Evolutionary conservation across 2,329 filamentous ascomycete genomes (phyloP).

Genomic region (Trichophyton rubrum): DNA sequence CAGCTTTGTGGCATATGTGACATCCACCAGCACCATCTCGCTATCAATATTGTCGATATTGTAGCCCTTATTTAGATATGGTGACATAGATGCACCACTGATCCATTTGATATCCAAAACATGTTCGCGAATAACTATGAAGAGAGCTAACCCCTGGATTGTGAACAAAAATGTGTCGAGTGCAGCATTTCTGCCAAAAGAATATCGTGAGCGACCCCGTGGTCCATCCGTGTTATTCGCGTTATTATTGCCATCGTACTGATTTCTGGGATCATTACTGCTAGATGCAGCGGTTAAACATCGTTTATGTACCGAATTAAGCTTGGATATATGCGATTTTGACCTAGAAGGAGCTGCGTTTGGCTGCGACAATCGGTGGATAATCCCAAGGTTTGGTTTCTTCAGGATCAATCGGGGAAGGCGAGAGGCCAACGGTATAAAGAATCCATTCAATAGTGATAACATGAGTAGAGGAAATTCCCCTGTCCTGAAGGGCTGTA

Average conservation of each 20-base stretch:
- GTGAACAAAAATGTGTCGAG: background rate
- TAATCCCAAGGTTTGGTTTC: background rate
- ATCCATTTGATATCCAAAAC: conserved; percentile 32
- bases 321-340: background rate
- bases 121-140: conserved; percentile 28
- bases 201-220: background rate
- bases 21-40: conserved; percentile 34
- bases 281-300: background rate
- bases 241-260: background rate
- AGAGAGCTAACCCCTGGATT: background rate
- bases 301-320: background rate
- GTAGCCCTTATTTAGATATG: conserved; percentile 58
- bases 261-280: background rate
- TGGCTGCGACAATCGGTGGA: background rate
- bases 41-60: conserved; percentile 27
- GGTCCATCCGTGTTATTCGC: background rate
- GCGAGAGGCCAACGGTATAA: background rate
- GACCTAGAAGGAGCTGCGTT: background rate
- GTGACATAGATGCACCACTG: conserved; percentile 56
- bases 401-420: background rate
- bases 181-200: background rate
- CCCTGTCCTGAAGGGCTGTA: background rate
- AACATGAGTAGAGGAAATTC: background rate
- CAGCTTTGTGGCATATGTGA: conserved; percentile 33
- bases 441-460: background rate